Base-by-base conservation (phyloP, 306 rosid genomes). In the Prunus armeniaca region DNA sequence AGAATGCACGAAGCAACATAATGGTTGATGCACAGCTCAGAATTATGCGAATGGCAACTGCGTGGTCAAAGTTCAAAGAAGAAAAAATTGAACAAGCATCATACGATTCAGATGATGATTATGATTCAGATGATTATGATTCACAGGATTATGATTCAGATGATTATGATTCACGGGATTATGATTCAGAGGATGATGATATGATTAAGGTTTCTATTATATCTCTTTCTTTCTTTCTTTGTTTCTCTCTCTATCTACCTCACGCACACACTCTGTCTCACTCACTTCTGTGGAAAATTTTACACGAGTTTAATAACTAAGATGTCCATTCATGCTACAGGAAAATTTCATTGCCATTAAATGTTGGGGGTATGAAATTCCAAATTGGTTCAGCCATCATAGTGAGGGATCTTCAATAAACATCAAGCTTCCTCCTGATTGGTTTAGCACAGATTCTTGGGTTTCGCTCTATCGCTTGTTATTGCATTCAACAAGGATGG, bases 381-480 rank as follows among this genome's bases (percentile, higher is more conserved):
- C 83, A 6, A 61, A 18, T 2, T 74, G 83, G 79, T 67, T 80
- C 46, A 50, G 10, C 47, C 14, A 34, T 25, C 76, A 68, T 18
- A 74, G 20, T 12, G 76, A 69, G 45, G 76, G 83, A 2, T 51
- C 47, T 60, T 61, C 72, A 8, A 41, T 68, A 32, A 69, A 38
- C 5, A 34, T 34, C 8, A 34, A 34, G 38, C 38, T 34, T 34
- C 38, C 38, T 5, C 38, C 38, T 34, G 8, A 74, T 69, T 74
- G 83, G 83, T 54, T 2, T 22, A 1, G 15, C 27, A 0, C 34
- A 13, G 45, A 58, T 11, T 80, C 75, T 20, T 80, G 71, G 83
- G 83, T 62, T 68, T 80, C 8, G 66, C 79, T 58, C 34, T 80
- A 3, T 74, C 76, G 15, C 43, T 7, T 19, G 79, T 72, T 43